phyloP scores from a whole-genome alignment of 2,329 filamentous ascomycete species.

The Xylariaceae sp. region DNA sequence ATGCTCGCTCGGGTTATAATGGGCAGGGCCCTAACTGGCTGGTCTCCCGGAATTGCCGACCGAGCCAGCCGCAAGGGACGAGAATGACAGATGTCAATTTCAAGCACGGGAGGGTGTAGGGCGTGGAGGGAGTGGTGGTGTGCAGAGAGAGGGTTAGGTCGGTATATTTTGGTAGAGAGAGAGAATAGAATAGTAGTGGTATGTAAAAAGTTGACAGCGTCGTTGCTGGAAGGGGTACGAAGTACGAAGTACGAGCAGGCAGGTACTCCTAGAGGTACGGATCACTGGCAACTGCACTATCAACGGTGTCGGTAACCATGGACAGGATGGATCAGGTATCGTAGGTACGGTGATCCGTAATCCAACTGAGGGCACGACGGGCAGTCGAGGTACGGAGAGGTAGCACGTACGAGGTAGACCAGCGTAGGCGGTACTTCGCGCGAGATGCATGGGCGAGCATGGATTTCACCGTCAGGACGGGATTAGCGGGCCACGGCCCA shows the following conservation, averaged over 20 bases:
- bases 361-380: too few species aligned
- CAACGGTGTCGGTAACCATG: not conserved
- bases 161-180: not conserved
- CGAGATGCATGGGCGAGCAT: slow-evolving; percentile 1
- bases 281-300: not conserved
- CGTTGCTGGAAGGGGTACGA: slow-evolving; percentile 10
- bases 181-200: not conserved
- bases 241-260: too few species aligned
- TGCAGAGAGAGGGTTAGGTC: too few species aligned
- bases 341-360: not conserved
- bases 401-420: too few species aligned
- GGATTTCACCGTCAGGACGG: slow-evolving; percentile 8
- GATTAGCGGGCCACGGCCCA: slow-evolving; percentile 12
- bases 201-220: slow-evolving; percentile 5
- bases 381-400: not conserved
- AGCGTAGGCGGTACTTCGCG: not conserved
- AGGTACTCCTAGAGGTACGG: too few species aligned
- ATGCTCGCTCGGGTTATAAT: slow-evolving; percentile 1
- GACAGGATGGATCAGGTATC: slow-evolving; percentile 10
- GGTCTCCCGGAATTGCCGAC: slow-evolving; percentile 19
- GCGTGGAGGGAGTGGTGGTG: not conserved
- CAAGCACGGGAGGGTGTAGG: not conserved
- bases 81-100: slow-evolving; percentile 5
- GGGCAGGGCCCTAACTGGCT: slow-evolving; percentile 1
- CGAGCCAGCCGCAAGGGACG: slow-evolving; percentile 11